These are phyloP conservation scores for Conticribra guillardii DNA, from an alignment of 108 stramenopile genomes.

Conservation along the genomic window DNA sequence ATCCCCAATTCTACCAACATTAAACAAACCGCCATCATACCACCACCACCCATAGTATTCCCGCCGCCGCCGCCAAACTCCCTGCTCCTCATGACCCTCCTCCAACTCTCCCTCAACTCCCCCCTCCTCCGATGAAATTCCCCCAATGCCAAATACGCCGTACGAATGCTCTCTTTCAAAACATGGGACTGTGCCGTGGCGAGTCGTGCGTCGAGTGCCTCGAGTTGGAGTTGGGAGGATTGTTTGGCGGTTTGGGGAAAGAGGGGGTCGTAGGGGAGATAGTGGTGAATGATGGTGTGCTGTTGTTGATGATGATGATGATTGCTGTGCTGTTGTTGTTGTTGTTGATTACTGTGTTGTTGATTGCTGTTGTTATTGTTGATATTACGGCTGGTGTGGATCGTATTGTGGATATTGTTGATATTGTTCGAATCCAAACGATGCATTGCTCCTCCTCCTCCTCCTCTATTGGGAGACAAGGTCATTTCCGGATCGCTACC, in stretches of 20 bases:
- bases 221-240: conserved; percentile 5
- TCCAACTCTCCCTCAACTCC: conserved; percentile 54
- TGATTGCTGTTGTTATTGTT: too few species aligned
- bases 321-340: background rate
- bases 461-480: too few species aligned
- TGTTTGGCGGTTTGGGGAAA: conserved; percentile 15
- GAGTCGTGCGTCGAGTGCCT: conserved; percentile 62
- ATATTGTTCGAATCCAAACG: too few species aligned
- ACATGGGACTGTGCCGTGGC: conserved; percentile 69
- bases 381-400: too few species aligned
- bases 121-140: conserved; percentile 61
- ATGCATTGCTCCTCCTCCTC: too few species aligned
- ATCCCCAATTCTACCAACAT: conserved; percentile 60
- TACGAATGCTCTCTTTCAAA: conserved; percentile 83
- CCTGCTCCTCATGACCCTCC: conserved; percentile 49
- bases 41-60: conserved; percentile 59
- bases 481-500: too few species aligned
- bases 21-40: conserved; percentile 63
- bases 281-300: background rate
- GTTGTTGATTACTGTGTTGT: background rate
- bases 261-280: conserved; percentile 13
- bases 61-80: background rate
- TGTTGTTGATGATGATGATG: too few species aligned
- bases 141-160: conserved; percentile 61
- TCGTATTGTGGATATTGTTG: too few species aligned